phyloP scores from a whole-genome alignment of 2,329 filamentous ascomycete genomes.

The Macrophomina phaseolina region DNA sequence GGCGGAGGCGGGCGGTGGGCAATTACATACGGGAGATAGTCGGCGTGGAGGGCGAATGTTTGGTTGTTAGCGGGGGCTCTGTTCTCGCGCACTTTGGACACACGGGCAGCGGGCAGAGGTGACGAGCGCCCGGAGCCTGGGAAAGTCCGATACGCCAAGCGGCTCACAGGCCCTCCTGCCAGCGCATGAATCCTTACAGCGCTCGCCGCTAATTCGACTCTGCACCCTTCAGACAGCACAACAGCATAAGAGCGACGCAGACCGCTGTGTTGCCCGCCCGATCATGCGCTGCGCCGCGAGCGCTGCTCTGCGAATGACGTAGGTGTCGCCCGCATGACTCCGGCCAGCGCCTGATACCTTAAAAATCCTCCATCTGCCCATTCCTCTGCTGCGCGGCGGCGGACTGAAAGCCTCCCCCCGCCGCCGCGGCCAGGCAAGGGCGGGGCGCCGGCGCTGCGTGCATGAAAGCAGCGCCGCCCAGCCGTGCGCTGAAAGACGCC shows the following conservation, averaged over 20 bases:
- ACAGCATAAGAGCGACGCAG: conserved; percentile 18
- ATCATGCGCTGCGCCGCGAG: conserved; percentile 19
- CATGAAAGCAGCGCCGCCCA: conserved; percentile 20
- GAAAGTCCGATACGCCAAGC: conserved; percentile 27
- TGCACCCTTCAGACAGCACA: conserved; percentile 11
- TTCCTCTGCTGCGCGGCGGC: not conserved
- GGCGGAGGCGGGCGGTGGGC: conserved; percentile 13
- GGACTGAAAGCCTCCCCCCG: not conserved
- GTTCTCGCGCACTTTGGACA: conserved; percentile 18
- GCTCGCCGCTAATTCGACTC: conserved; percentile 22
- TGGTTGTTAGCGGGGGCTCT: conserved; percentile 27
- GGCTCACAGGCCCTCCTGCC: conserved; percentile 13
- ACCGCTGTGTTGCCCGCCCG: conserved; percentile 20
- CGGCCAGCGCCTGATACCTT: conserved; percentile 21
- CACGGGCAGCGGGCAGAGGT: conserved; percentile 19
- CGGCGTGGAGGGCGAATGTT: conserved; percentile 26
- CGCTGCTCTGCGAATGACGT: conserved; percentile 18
- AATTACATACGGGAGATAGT: conserved; percentile 28
- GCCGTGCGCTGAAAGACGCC: conserved; percentile 13
- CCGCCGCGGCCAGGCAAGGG: conserved; percentile 6
- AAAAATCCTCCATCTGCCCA: conserved; percentile 18
- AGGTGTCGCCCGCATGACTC: conserved; percentile 24
- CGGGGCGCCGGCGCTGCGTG: conserved; percentile 7
- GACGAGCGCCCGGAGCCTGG: conserved; percentile 25
- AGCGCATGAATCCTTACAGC: conserved; percentile 24